phyloP scores from a whole-genome alignment of 2,329 filamentous ascomycete genomes.

The Cladosporium sp. region DNA sequence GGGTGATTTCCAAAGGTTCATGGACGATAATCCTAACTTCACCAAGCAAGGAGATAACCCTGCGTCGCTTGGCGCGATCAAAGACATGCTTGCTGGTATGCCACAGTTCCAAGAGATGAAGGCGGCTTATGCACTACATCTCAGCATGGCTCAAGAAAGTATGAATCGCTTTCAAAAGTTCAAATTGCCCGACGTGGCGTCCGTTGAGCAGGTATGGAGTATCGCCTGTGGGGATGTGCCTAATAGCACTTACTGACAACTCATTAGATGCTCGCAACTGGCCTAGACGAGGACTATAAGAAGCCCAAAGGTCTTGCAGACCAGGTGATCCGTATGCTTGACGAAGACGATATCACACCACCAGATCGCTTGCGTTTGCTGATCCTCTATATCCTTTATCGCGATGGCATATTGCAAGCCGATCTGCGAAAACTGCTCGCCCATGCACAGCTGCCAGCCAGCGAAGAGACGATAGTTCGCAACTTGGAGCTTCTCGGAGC shows the following conservation, averaged over 20 bases:
- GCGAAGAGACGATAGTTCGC: slow-evolving; percentile 70
- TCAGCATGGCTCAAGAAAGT: slow-evolving; percentile 95
- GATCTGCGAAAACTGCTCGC: slow-evolving; percentile 83
- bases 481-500: slow-evolving; percentile 84
- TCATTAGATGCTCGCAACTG: slow-evolving; percentile 73
- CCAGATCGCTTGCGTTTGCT: slow-evolving; percentile 82
- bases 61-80: slow-evolving; percentile 75
- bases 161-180: slow-evolving; percentile 88
- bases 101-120: slow-evolving; percentile 96
- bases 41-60: slow-evolving; percentile 61
- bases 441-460: slow-evolving; percentile 75
- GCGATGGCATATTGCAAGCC: slow-evolving; percentile 78
- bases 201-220: slow-evolving; percentile 72
- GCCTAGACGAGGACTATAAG: slow-evolving; percentile 86
- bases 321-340: slow-evolving; percentile 81
- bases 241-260: neutral
- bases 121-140: slow-evolving; percentile 88
- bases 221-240: neutral
- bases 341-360: slow-evolving; percentile 73
- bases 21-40: slow-evolving; percentile 89
- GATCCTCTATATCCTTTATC: slow-evolving; percentile 81
- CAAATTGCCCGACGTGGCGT: slow-evolving; percentile 84
- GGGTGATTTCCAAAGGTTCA: slow-evolving; percentile 88
- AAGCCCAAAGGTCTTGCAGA: slow-evolving; percentile 89
- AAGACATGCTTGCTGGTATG: slow-evolving; percentile 93